A percentile compares a stretch with the other conserved stretches of the same genome.
Conservation (phyloP, 768 basidiomycete species). For the Paxillus ammoniavirescens region DNA sequence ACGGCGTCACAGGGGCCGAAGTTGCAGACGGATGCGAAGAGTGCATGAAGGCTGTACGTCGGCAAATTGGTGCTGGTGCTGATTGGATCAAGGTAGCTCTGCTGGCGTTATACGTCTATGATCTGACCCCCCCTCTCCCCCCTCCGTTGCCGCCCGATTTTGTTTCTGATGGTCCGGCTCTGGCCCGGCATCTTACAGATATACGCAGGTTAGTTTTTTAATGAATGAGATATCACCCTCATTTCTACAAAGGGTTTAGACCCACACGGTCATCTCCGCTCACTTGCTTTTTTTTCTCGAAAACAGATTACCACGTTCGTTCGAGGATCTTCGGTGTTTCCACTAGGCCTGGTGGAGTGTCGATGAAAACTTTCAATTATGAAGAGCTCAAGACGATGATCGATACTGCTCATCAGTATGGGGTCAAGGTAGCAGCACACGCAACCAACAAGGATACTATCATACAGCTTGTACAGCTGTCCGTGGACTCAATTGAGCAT, state of each 20-base stretch:
- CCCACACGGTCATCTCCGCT: conserved; percentile 9
- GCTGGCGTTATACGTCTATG: neutral
- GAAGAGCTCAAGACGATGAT: conserved; percentile 50
- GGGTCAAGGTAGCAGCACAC: conserved; percentile 61
- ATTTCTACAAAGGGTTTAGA: conserved; percentile 7
- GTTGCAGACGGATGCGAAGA: conserved; percentile 56
- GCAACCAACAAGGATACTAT: conserved; percentile 37
- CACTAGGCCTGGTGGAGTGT: conserved; percentile 27
- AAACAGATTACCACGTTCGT: conserved; percentile 52
- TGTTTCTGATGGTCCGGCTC: conserved; percentile 7
- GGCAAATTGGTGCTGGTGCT: conserved; percentile 62
- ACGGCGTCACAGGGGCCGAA: conserved; percentile 57
- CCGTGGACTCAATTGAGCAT: conserved; percentile 60
- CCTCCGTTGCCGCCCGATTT: no score
- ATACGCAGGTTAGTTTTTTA: conserved; percentile 43
- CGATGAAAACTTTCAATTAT: conserved; percentile 43
- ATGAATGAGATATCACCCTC: neutral
- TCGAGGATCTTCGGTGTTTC: conserved; percentile 45
- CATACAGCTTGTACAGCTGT: conserved; percentile 24
- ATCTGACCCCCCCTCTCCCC: no score
- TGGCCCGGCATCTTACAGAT: conserved; percentile 33
- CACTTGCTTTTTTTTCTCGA: conserved; percentile 1
- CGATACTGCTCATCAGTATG: conserved; percentile 47
- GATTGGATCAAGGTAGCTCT: conserved; percentile 63
- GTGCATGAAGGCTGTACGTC: conserved; percentile 53